Base-by-base conservation (phyloP, 768 basidiomycete genomes). In the Filobasidium floriforme region DNA sequence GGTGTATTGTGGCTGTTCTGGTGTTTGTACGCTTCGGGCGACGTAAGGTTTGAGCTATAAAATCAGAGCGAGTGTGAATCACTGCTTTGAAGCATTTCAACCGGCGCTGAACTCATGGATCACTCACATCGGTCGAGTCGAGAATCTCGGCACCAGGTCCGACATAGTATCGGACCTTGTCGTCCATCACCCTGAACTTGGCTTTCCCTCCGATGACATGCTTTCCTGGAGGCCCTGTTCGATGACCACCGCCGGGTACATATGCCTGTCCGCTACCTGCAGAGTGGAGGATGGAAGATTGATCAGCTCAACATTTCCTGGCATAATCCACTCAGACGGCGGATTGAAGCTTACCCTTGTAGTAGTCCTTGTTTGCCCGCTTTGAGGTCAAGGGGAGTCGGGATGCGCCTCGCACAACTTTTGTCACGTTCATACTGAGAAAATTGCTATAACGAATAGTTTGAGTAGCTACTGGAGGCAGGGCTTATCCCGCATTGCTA, bases 361-460 rank as follows among this genome's bases (percentile, higher is more conserved):
- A 97, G 76, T 83, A 97, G 75, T 99, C 91, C 74, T 97, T 98
- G 81, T 96, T 96, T 18, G 85, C 94, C 57, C 86, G 81, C 77
- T 97, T 97, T 0, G 89, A 82, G 0, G 88, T 92, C 60, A 98
- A 81, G 1, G 92, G 85, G 28, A 85, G 82, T 64, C 94, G 83
- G 0, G 89, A 90, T 24, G 92, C 92, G 19, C 76, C 76, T 15
- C 70, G 66, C 14, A 75, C 61, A 14, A 73, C 66, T 55, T 69
- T 66, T 22, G 76, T 70, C 15, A 72, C 72, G 22, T 71, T 64
- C 76, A 77, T 77, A 0, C 37, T 69, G 65, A 14, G 49, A 9
- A 43, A 28, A 37, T 37, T 37, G 32, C 32, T 37, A 37, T 4
- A 14, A 63, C 54, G 61, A 22, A 29, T 55, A 15, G 24, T 5